Evolutionary conservation across 305 asterid genomes (phyloP).

Genomic region (Fraxinus latifolia): DNA sequence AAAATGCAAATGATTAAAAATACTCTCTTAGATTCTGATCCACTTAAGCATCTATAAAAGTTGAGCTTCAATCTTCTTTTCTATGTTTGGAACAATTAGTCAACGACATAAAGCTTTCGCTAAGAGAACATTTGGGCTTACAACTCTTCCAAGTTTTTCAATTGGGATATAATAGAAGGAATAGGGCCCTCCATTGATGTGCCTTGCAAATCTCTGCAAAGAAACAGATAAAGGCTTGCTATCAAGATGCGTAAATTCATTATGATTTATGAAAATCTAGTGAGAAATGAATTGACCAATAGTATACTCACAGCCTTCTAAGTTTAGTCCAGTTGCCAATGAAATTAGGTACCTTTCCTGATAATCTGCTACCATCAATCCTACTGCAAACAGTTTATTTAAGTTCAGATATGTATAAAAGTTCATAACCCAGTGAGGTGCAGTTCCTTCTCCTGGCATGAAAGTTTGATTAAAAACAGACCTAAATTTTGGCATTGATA

Average conservation of each 20-base stretch:
- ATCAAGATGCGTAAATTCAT: not conserved
- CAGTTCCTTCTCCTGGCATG: not conserved
- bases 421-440: not conserved
- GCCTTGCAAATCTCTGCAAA: slow-evolving; percentile 79
- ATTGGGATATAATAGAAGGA: slow-evolving; percentile 50
- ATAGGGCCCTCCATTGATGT: slow-evolving; percentile 82
- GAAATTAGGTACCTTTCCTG: slow-evolving; percentile 76
- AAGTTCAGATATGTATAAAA: not conserved
- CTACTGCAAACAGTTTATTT: slow-evolving; percentile 56
- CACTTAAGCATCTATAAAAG: not conserved
- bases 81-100: not conserved
- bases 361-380: slow-evolving; percentile 64
- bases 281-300: slow-evolving; percentile 11
- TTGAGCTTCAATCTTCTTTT: not conserved
- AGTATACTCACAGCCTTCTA: slow-evolving; percentile 50
- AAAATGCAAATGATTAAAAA: not conserved
- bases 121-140: not conserved
- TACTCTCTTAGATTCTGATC: not conserved
- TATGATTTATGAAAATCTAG: not conserved
- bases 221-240: slow-evolving; percentile 14
- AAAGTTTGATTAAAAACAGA: not conserved
- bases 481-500: not conserved
- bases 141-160: slow-evolving; percentile 36
- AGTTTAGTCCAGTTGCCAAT: slow-evolving; percentile 76
- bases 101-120: not conserved